A percentile compares a stretch with the other conserved stretches of the same genome.
phyloP scores from a whole-genome alignment of 225 moss, liverwort and hornwort species.

The Thuidium tamariscinum region DNA sequence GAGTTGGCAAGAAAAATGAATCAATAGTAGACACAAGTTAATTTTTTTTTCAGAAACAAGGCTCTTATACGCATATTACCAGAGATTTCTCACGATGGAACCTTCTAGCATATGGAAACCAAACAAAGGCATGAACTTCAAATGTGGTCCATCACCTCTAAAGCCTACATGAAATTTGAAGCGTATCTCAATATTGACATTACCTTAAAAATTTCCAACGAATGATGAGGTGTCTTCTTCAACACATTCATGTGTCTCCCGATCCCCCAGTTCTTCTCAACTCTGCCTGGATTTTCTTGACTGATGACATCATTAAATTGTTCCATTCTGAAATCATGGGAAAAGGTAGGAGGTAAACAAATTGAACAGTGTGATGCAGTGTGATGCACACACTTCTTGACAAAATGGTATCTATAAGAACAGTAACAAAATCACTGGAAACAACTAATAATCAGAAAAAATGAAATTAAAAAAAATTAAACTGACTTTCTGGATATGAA shows the following conservation, averaged over 20 bases:
- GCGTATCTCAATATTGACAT: neutral
- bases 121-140: neutral
- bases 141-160: neutral
- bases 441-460: neutral
- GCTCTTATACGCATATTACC: neutral
- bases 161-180: too few species aligned
- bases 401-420: neutral
- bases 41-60: neutral
- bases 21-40: neutral
- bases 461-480: neutral
- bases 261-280: constrained; percentile 4
- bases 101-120: neutral
- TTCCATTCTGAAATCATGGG: constrained; percentile 27
- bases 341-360: neutral
- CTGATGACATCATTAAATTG: constrained; percentile 60
- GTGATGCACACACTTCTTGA: neutral
- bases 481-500: neutral
- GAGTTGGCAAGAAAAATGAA: neutral
- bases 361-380: neutral
- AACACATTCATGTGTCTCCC: constrained; percentile 1
- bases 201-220: constrained; percentile 21
- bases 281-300: constrained; percentile 44
- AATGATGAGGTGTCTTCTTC: constrained; percentile 5
- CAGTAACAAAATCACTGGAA: neutral
- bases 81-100: neutral